A percentile compares a stretch with the other conserved stretches of the same genome.
Conservation (phyloP, 306 rosid species). For the Prunus padus region DNA sequence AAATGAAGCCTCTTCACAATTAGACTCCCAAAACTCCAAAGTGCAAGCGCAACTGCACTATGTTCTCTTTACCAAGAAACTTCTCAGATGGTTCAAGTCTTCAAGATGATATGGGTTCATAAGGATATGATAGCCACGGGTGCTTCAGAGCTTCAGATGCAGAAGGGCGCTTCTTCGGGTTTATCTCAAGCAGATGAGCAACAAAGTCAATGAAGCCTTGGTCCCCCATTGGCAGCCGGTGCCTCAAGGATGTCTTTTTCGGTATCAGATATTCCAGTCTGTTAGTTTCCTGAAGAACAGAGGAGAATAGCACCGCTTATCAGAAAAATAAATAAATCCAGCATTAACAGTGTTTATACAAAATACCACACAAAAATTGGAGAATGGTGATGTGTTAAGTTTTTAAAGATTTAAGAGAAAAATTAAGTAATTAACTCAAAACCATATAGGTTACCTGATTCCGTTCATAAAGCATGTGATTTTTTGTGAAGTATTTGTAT, state of each 20-base stretch:
- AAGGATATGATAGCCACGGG: slow-evolving; percentile 96
- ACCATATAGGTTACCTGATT: slow-evolving; percentile 66
- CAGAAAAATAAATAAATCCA: neutral
- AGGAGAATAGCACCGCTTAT: slow-evolving; percentile 10
- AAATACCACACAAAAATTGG: neutral
- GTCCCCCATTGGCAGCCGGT: slow-evolving; percentile 97
- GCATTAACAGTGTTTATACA: neutral
- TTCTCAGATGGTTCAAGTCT: neutral
- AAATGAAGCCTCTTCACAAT: slow-evolving; percentile 34
- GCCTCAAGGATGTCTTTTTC: slow-evolving; percentile 90
- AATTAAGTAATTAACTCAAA: slow-evolving; percentile 2
- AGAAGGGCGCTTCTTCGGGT: slow-evolving; percentile 96
- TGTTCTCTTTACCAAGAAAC: slow-evolving; percentile 14
- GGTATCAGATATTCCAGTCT: slow-evolving; percentile 94
- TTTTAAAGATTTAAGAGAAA: neutral
- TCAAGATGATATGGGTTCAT: slow-evolving; percentile 96
- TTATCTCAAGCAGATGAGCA: slow-evolving; percentile 77
- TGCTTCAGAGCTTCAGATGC: slow-evolving; percentile 92
- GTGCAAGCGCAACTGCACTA: slow-evolving; percentile 27
- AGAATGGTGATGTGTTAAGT: slow-evolving; percentile 5
- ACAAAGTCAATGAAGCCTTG: slow-evolving; percentile 97
- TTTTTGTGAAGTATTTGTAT: slow-evolving; percentile 83
- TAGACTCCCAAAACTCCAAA: slow-evolving; percentile 32
- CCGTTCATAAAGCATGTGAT: slow-evolving; percentile 97
- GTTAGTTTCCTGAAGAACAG: slow-evolving; percentile 67